These are phyloP conservation scores for Candida maltosa DNA, from an alignment of 805 yeast genomes.

Conservation along the genomic window DNA sequence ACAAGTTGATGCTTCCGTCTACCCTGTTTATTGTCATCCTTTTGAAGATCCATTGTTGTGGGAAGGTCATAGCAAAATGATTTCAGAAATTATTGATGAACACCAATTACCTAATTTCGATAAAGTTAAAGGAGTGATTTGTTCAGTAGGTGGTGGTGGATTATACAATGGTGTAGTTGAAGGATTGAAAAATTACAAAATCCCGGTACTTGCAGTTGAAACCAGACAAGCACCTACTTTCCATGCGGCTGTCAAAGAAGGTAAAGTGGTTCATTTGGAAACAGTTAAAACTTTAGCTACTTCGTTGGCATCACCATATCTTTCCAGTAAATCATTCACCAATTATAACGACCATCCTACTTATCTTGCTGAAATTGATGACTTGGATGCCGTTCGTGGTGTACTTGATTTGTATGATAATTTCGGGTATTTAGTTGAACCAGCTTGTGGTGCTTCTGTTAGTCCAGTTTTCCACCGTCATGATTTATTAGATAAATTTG, in stretches of 20 bases:
- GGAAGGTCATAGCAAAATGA: constrained; percentile 27
- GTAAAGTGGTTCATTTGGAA: constrained; percentile 15
- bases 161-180: constrained; percentile 25
- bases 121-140: constrained; percentile 23
- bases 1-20: constrained; percentile 8
- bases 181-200: constrained; percentile 15
- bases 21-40: constrained; percentile 30
- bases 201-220: constrained; percentile 26
- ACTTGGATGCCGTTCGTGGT: constrained; percentile 21
- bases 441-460: constrained; percentile 32
- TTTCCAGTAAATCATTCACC: constrained; percentile 16
- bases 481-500: constrained; percentile 14
- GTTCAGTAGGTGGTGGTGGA: constrained; percentile 37
- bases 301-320: constrained; percentile 27
- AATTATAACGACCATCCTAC: constrained; percentile 16
- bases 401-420: constrained; percentile 19
- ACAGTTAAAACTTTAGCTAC: constrained; percentile 21
- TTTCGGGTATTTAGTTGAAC: constrained; percentile 22
- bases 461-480: constrained; percentile 12
- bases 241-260: constrained; percentile 16
- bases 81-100: constrained; percentile 21
- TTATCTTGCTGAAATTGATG: constrained; percentile 17
- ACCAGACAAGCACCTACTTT: constrained; percentile 23
- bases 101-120: constrained; percentile 15
- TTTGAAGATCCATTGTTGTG: constrained; percentile 27